Conservation (phyloP, 441 rosid genomes). For the Euphorbia celastroides region DNA sequence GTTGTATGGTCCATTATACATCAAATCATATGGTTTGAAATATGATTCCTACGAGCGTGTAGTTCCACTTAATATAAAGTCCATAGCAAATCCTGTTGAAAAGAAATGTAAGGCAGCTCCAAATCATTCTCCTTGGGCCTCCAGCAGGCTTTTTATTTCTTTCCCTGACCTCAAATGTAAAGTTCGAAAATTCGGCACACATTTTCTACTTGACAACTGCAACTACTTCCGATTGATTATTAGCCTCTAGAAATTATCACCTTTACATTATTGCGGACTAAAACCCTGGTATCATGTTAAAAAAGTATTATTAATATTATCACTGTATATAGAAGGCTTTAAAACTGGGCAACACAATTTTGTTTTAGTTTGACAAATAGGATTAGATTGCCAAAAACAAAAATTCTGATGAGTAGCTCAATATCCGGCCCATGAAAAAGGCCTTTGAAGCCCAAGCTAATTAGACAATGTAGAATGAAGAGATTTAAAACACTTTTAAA, state of each 20-base stretch:
- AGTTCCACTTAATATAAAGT: neutral
- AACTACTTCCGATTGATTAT: neutral
- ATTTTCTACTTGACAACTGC: neutral
- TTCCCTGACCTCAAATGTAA: neutral
- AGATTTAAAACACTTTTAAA: no score
- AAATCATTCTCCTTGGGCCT: neutral
- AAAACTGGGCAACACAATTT: neutral
- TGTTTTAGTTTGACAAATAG: neutral
- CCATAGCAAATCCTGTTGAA: constrained; percentile 1
- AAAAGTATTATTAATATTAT: no score
- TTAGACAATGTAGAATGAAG: neutral
- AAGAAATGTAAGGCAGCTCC: neutral
- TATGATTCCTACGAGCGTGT: neutral
- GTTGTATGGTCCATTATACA: neutral
- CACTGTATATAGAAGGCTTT: no score
- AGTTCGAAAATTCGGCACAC: neutral
- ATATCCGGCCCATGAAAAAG: neutral
- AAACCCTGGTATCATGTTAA: neutral
- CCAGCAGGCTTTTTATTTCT: neutral
- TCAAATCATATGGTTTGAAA: neutral
- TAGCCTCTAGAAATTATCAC: no score
- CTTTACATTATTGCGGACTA: neutral
- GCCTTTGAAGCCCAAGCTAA: neutral
- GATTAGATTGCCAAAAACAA: neutral
- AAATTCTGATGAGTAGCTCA: neutral